Percentiles rank a stretch among this genome's conserved stretches.
Conservation (phyloP, 495 filamentous ascomycete species). For the Endocarpon pusillum region DNA sequence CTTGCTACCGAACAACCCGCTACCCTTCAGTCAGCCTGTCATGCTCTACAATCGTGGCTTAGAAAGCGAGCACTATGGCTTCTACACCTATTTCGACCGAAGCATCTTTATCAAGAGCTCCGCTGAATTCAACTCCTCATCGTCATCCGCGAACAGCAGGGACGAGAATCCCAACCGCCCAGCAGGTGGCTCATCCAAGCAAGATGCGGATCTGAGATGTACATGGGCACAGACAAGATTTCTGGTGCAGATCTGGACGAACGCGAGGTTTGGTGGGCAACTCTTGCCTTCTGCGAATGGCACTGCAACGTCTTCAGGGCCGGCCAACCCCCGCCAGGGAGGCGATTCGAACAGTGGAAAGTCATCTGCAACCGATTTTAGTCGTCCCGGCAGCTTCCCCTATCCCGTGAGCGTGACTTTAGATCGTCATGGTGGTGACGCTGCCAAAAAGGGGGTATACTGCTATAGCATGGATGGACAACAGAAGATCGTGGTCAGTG, state of each 20-base stretch:
- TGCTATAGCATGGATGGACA: slow-evolving; percentile 44
- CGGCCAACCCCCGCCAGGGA: slow-evolving; percentile 7
- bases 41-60: slow-evolving; percentile 71
- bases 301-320: slow-evolving; percentile 2
- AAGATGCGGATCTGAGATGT: slow-evolving; percentile 48
- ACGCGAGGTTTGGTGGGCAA: slow-evolving; percentile 25
- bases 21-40: slow-evolving; percentile 58
- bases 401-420: slow-evolving; percentile 68
- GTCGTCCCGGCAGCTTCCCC: slow-evolving; percentile 59
- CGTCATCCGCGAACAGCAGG: slow-evolving; percentile 6
- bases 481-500: slow-evolving; percentile 31
- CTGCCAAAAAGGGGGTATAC: slow-evolving; percentile 47
- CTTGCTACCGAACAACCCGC: slow-evolving; percentile 48
- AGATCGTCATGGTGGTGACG: slow-evolving; percentile 62
- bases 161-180: slow-evolving; percentile 33
- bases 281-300: slow-evolving; percentile 17
- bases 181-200: slow-evolving; percentile 44
- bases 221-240: slow-evolving; percentile 76
- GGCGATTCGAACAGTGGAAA: slow-evolving; percentile 4
- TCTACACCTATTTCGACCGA: slow-evolving; percentile 83
- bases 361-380: slow-evolving; percentile 35
- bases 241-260: slow-evolving; percentile 84
- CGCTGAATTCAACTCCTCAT: slow-evolving; percentile 19
- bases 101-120: slow-evolving; percentile 58
- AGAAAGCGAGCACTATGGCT: slow-evolving; percentile 74